Conservation (phyloP, 164 flowering plant genomes). For the Liriodendron chinense region DNA sequence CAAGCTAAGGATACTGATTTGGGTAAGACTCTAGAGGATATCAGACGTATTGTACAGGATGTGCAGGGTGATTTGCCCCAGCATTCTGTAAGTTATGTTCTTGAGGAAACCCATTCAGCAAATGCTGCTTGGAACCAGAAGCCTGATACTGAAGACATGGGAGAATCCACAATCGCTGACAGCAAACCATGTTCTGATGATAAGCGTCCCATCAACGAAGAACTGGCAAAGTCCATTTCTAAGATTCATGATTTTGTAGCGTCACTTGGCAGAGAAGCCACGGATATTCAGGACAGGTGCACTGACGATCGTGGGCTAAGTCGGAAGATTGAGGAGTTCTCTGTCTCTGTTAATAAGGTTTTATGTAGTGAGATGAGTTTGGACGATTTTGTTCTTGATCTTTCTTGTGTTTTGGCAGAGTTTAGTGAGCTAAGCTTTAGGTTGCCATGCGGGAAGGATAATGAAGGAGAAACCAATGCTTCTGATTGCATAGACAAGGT, state of each 20-base stretch:
- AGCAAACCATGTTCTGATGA: slow-evolving; percentile 3
- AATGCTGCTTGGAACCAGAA: slow-evolving; percentile 25
- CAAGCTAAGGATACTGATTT: slow-evolving; percentile 25
- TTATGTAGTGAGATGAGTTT: slow-evolving; percentile 32
- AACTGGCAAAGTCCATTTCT: slow-evolving; percentile 54
- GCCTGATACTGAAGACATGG: slow-evolving; percentile 31
- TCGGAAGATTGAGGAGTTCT: slow-evolving; percentile 51
- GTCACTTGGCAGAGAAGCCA: slow-evolving; percentile 66
- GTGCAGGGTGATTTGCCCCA: slow-evolving; percentile 33
- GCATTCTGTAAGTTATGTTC: slow-evolving; percentile 18
- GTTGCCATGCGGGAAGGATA: slow-evolving; percentile 45
- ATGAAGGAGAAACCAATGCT: slow-evolving; percentile 49
- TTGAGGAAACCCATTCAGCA: slow-evolving; percentile 33
- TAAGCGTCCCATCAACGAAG: slow-evolving; percentile 22
- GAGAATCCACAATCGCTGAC: slow-evolving; percentile 23
- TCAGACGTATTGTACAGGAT: slow-evolving; percentile 48
- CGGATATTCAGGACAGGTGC: slow-evolving; percentile 34
- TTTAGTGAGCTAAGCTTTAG: slow-evolving; percentile 53
- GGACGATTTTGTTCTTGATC: slow-evolving; percentile 56
- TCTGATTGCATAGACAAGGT: slow-evolving; percentile 88
- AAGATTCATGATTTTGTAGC: slow-evolving; percentile 65
- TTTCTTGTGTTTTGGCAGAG: slow-evolving; percentile 59
- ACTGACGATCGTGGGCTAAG: slow-evolving; percentile 37
- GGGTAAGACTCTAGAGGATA: slow-evolving; percentile 43
- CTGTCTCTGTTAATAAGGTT: slow-evolving; percentile 41